A percentile compares a stretch with the other conserved stretches of the same genome.
Evolutionary conservation across 768 basidiomycete species (phyloP).

Genomic region (Trametopsis cervina): DNA sequence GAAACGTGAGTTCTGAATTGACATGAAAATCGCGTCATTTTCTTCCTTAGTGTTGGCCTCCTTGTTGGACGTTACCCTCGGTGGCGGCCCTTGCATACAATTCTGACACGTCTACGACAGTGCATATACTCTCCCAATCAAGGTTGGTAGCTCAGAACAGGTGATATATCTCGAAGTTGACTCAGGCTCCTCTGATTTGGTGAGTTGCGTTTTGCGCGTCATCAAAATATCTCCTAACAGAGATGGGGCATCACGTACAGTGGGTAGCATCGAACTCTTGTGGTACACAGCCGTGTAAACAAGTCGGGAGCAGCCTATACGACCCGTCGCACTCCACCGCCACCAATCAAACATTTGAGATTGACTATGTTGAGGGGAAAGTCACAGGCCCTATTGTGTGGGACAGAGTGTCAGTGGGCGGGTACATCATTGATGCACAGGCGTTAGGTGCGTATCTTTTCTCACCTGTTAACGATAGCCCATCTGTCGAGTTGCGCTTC

Average conservation of each 20-base stretch:
- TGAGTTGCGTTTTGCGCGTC: too few relatives aligned
- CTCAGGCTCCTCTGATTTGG: slow-evolving; percentile 77
- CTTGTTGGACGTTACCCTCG: too few relatives aligned
- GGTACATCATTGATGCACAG: slow-evolving; percentile 57
- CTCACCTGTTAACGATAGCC: too few relatives aligned
- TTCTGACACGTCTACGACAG: too few relatives aligned
- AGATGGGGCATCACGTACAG: too few relatives aligned
- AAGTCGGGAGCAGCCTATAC: slow-evolving; percentile 43
- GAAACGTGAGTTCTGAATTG: slow-evolving; percentile 62
- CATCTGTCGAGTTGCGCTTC: too few relatives aligned
- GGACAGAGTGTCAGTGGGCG: slow-evolving; percentile 58
- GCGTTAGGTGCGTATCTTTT: slow-evolving; percentile 51
- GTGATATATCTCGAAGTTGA: slow-evolving; percentile 66
- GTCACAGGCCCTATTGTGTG: slow-evolving; percentile 62
- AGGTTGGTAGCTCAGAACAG: slow-evolving; percentile 42
- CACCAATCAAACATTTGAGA: slow-evolving; percentile 38
- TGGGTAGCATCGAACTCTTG: slow-evolving; percentile 73
- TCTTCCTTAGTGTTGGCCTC: neutral
- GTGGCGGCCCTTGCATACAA: too few relatives aligned
- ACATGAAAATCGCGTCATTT: too few relatives aligned
- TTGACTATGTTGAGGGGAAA: slow-evolving; percentile 53
- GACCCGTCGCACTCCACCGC: slow-evolving; percentile 41
- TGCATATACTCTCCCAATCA: slow-evolving; percentile 56
- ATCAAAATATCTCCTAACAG: too few relatives aligned
- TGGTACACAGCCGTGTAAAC: slow-evolving; percentile 42